Conservation (phyloP, 2,329 filamentous ascomycete genomes). For the Endocalyx cinctus region DNA sequence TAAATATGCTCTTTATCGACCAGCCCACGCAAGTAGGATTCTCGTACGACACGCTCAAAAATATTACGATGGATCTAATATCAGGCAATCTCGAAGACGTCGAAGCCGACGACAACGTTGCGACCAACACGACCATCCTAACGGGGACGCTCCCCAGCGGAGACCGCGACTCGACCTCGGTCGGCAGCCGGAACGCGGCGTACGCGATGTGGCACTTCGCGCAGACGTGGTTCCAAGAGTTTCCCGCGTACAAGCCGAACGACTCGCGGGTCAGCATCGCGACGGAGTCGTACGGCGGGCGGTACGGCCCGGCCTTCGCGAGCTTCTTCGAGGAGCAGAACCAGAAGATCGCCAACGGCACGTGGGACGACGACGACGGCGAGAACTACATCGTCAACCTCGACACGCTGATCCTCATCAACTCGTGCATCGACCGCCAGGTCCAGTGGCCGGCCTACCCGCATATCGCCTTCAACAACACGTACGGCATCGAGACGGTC, state of each 20-base stretch:
- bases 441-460: constrained; percentile 39
- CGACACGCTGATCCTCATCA: constrained; percentile 48
- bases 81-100: constrained; percentile 22
- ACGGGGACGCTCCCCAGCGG: constrained; percentile 54
- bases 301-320: constrained; percentile 27
- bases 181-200: constrained; percentile 46
- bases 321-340: constrained; percentile 28
- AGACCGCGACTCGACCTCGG: constrained; percentile 38
- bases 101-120: constrained; percentile 33
- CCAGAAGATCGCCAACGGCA: constrained; percentile 25
- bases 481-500: constrained; percentile 12
- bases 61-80: constrained; percentile 45
- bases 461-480: constrained; percentile 29
- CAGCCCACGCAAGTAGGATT: constrained; percentile 59
- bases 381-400: constrained; percentile 25
- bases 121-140: constrained; percentile 32
- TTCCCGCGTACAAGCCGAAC: constrained; percentile 52
- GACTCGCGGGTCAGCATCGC: constrained; percentile 48
- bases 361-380: constrained; percentile 20
- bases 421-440: constrained; percentile 49
- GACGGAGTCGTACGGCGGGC: constrained; percentile 30
- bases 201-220: constrained; percentile 57
- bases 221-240: constrained; percentile 51
- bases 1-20: constrained; percentile 50
- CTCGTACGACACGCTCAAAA: constrained; percentile 56